Percentiles rank a stretch among this genome's conserved stretches.
Conservation (phyloP, 345 rosid species). For the Salix viminalis region DNA sequence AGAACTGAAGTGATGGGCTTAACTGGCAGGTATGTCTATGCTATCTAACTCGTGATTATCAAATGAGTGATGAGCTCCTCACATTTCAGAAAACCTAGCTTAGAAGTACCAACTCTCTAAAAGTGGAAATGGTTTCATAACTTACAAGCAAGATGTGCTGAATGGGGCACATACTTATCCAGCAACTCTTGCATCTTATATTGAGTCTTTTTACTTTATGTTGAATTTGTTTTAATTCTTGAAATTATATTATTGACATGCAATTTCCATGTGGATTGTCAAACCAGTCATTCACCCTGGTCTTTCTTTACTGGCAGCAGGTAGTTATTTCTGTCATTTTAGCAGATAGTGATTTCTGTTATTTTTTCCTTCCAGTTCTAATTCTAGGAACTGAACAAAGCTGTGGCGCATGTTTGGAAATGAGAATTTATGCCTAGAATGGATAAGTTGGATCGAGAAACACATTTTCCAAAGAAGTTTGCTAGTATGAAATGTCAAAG, state of each 20-base stretch:
- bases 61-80: background rate
- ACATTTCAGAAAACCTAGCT: background rate
- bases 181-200: background rate
- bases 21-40: background rate
- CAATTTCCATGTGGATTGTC: background rate
- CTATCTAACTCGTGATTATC: background rate
- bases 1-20: background rate
- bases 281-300: background rate
- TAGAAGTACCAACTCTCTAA: background rate
- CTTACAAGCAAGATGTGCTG: background rate
- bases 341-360: background rate
- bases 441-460: conserved; percentile 34
- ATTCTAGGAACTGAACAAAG: background rate
- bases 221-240: background rate
- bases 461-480: conserved; percentile 25
- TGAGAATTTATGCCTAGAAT: conserved; percentile 19
- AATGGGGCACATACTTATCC: background rate
- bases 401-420: background rate
- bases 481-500: conserved; percentile 31
- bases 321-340: background rate
- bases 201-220: background rate
- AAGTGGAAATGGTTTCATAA: background rate
- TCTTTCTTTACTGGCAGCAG: background rate
- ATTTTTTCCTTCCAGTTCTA: background rate
- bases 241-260: background rate